phyloP scores from a whole-genome alignment of 345 rosid genomes.

The Garcia nutans region DNA sequence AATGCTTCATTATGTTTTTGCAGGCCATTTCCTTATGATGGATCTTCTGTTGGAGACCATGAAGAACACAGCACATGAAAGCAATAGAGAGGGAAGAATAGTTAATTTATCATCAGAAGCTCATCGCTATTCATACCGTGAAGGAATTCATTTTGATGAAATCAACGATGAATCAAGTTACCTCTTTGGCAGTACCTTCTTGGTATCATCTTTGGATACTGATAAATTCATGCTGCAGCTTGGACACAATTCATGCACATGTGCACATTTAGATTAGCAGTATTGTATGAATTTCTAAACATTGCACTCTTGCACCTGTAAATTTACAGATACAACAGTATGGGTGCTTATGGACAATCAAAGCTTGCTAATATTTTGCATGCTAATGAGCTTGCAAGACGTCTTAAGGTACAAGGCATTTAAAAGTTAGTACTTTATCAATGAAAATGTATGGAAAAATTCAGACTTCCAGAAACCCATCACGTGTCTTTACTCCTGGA shows the following conservation, averaged over 20 bases:
- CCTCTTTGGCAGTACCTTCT: background rate
- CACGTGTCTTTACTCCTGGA: background rate
- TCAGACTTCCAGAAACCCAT: background rate
- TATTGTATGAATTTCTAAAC: background rate
- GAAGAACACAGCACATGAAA: constrained; percentile 43
- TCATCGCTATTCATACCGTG: constrained; percentile 36
- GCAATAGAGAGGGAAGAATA: constrained; percentile 47
- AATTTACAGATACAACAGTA: constrained; percentile 42
- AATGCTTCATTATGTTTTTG: constrained; percentile 6
- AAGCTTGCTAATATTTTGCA: constrained; percentile 81
- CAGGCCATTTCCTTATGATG: constrained; percentile 57
- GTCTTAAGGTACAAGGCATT: constrained; percentile 51
- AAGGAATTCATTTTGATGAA: constrained; percentile 44
- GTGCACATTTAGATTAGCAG: background rate
- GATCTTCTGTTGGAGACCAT: constrained; percentile 45
- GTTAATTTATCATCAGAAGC: constrained; percentile 42
- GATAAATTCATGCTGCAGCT: too few species aligned
- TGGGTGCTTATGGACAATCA: constrained; percentile 54
- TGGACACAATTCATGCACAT: too few species aligned
- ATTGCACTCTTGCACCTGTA: background rate
- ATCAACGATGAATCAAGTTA: constrained; percentile 45
- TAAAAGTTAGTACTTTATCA: background rate
- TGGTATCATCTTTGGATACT: background rate
- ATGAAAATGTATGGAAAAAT: background rate
- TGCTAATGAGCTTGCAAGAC: constrained; percentile 74